Evolutionary conservation across 2,329 filamentous ascomycete genomes (phyloP), one percentile per base, ranked within the genome.

Genomic region (Monosporascus sp.): DNA sequence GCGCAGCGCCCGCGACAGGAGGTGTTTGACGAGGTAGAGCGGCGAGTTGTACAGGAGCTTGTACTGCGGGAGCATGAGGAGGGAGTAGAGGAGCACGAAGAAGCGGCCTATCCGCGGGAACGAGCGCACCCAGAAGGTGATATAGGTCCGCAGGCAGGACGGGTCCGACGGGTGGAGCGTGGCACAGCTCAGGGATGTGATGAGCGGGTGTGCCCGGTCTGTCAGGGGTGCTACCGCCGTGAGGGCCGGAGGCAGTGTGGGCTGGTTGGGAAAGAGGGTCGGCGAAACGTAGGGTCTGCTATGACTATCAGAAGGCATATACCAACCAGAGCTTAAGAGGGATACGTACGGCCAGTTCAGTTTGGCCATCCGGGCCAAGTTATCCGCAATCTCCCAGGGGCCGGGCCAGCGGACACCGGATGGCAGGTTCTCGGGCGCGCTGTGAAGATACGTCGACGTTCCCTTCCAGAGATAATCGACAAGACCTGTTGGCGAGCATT

Each of bases 101-200:
- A 94, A 82, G 55, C 89, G 88, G 7, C 87, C 84, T 27, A 96
- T 75, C 1, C 81, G 77, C 0, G 92, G 91, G 70, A 96, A 94
- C 1, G 90, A 87, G 52, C 83, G 82, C 54, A 96, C 83, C 82
- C 89, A 93, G 72, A 94, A 95, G 56, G 89, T 89, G 46, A 97
- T 74, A 68, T 92, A 95, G 3, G 90, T 95, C 31, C 89, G 88
- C 38, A 87, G 80, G 70, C 93, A 99, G 18, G 89, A 96, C 1
- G 93, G 92, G 63, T 96, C 89, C 18, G 82, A 78, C 0, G 93
- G 92, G 67, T 99, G 93, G 2, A 97, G 82, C 2, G 93, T 80
- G 1, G 93, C 93, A 72, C 94, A 99, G 44, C 90, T 93, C 20
- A 97, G 82, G 25, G 86, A 87, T 9, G 82, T 86, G 68, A 96